These are phyloP conservation scores for Capsella rubella DNA, from an alignment of 441 rosid species.

Conservation along the genomic window DNA sequence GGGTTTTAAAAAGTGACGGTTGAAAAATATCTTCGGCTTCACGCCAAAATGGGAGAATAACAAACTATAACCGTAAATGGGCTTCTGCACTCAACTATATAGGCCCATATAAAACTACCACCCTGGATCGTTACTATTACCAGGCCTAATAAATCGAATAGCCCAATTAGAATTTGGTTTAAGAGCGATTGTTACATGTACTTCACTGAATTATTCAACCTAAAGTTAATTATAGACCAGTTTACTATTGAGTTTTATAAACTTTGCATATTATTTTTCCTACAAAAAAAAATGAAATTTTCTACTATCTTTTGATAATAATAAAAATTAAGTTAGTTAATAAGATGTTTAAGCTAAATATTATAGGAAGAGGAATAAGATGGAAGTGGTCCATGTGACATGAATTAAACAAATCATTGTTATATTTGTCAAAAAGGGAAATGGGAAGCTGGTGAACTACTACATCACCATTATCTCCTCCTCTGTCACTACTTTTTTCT, in stretches of 20 bases:
- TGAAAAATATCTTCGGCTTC: slow-evolving; percentile 12
- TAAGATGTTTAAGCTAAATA: background rate
- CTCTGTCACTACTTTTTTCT: slow-evolving; percentile 21
- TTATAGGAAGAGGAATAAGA: background rate
- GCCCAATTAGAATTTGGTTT: background rate
- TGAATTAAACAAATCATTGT: slow-evolving; percentile 26
- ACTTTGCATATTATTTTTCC: too few species aligned
- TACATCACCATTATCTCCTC: slow-evolving; percentile 31
- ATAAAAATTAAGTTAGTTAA: background rate
- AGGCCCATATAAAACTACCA: background rate
- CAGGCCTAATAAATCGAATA: background rate
- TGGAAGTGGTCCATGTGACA: slow-evolving; percentile 33
- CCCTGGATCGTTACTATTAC: background rate
- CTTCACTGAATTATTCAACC: background rate
- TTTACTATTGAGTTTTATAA: background rate
- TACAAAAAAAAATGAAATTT: background rate
- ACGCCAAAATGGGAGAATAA: background rate
- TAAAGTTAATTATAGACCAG: background rate
- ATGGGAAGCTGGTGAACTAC: slow-evolving; percentile 44
- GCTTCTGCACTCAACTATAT: background rate
- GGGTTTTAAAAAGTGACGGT: slow-evolving; percentile 17
- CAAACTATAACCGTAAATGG: slow-evolving; percentile 9
- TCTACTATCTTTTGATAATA: too few species aligned
- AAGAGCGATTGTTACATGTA: background rate
- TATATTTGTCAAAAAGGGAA: slow-evolving; percentile 37